Base-by-base conservation (phyloP, 164 flowering plant species). In the Tetrastigma voinierianum region DNA sequence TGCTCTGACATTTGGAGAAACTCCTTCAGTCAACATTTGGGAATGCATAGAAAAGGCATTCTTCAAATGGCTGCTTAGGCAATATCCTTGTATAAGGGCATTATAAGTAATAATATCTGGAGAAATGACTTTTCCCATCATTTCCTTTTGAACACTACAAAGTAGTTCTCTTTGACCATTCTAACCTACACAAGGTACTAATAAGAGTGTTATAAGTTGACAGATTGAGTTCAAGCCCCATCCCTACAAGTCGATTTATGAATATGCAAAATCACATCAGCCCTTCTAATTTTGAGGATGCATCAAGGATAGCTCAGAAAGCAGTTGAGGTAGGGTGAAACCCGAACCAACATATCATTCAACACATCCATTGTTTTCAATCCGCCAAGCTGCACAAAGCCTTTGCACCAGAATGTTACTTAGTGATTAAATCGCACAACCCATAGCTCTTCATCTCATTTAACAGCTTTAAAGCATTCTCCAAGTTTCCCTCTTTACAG, bases 161-260 rank as follows among this genome's bases (percentile, higher is more conserved):
- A 67, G 74, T 70, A 49, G 97, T 97, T 71, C 77, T 83, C 51
- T n/a, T 76, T 77, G 20, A 94, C 89, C 97, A 92, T 92, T 61
- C 90, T 43, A 79, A 83, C 58, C 80, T 78, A 77, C 97, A 92
- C 25, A 95, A 78, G 63, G 67, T 69, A 20, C 65, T 63, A 16
- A 92, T 87, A 19, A 95, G 89, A 57, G 77, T 77, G 69, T 92
- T 89, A 71, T 81, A 90, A 58, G 72, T 81, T 54, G 17, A 63
- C 46, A 11, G 73, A 67, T 83, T 64, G 59, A 78, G 79, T 58
- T 74, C 51, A 56, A 95, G 83, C 32, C 96, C 97, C 86, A 86
- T 79, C 9, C 13, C 57, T 17, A 84, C 67, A 59, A 95, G 87
- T 57, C 54, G 75, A 65, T 84, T n/a, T 74, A 69, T 95, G 97